These are phyloP conservation scores for Lepidopterella palustris DNA, from an alignment of 495 filamentous ascomycete species.

Conservation along the genomic window DNA sequence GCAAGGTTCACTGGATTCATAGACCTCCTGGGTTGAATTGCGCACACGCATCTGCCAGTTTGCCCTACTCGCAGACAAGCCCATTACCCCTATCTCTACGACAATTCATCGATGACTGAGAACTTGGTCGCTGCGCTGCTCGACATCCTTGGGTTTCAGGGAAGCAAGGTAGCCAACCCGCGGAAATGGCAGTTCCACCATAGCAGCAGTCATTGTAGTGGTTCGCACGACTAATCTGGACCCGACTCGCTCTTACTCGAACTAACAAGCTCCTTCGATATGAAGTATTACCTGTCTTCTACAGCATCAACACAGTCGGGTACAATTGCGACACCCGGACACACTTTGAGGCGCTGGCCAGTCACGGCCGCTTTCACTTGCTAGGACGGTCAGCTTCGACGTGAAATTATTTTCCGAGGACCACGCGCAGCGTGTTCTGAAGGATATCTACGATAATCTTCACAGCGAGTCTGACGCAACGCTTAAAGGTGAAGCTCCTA, in stretches of 20 bases:
- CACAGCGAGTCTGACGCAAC: neutral
- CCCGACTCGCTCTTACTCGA: neutral
- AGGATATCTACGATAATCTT: neutral
- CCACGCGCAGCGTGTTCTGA: neutral
- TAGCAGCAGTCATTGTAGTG: neutral
- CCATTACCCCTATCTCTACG: conserved; percentile 7
- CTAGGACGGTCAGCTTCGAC: conserved; percentile 1
- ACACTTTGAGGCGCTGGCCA: conserved; percentile 10
- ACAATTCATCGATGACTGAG: conserved; percentile 17
- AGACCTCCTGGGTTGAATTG: conserved; percentile 8
- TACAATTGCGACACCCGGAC: neutral
- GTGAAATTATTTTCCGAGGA: conserved; percentile 3
- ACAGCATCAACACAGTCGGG: conserved; percentile 7
- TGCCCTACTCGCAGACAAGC: neutral
- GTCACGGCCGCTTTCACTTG: conserved; percentile 7
- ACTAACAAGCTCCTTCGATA: conserved; percentile 5
- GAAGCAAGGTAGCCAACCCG: neutral
- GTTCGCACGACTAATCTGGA: neutral
- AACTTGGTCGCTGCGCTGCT: no score
- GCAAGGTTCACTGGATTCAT: no score
- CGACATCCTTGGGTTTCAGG: conserved; percentile 8
- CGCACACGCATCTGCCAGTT: conserved; percentile 1
- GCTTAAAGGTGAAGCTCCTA: neutral
- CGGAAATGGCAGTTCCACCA: conserved; percentile 4
- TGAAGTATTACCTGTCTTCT: conserved; percentile 11